Evolutionary conservation across 768 basidiomycete genomes (phyloP).

Genomic region (Cubamyces sp.): DNA sequence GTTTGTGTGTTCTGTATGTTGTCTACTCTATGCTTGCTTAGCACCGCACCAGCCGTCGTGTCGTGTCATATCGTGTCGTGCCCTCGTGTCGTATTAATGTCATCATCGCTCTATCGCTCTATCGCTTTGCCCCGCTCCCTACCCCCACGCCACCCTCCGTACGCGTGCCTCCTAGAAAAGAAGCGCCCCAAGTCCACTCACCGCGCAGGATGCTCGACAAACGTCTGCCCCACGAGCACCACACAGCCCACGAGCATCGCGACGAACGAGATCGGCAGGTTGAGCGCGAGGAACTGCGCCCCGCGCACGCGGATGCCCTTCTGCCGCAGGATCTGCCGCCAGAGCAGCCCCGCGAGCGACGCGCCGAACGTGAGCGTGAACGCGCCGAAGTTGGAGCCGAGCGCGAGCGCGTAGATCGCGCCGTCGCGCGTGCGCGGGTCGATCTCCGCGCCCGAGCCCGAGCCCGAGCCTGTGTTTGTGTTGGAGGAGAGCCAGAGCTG

Average conservation of each 20-base stretch:
- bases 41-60: not conserved
- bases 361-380: conserved; percentile 89
- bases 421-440: conserved; percentile 29
- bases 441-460: conserved; percentile 12
- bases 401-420: conserved; percentile 62
- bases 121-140: no score
- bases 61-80: not conserved
- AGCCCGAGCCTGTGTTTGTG: no score
- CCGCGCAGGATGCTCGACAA: conserved; percentile 21
- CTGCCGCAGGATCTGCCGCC: conserved; percentile 73
- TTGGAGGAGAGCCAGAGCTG: conserved; percentile 44
- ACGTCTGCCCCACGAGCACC: conserved; percentile 77
- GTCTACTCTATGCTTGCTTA: not conserved
- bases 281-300: conserved; percentile 72
- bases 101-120: no score
- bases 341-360: conserved; percentile 86
- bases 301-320: conserved; percentile 70
- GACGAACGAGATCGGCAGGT: conserved; percentile 69
- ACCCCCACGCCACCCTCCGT: no score
- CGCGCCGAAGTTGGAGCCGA: conserved; percentile 90
- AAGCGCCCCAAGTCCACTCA: no score
- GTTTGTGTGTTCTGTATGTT: not conserved
- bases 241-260: conserved; percentile 67
- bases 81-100: no score
- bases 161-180: no score